Conservation (phyloP, 2,329 filamentous ascomycete species). For the Fusarium haematococcum region DNA sequence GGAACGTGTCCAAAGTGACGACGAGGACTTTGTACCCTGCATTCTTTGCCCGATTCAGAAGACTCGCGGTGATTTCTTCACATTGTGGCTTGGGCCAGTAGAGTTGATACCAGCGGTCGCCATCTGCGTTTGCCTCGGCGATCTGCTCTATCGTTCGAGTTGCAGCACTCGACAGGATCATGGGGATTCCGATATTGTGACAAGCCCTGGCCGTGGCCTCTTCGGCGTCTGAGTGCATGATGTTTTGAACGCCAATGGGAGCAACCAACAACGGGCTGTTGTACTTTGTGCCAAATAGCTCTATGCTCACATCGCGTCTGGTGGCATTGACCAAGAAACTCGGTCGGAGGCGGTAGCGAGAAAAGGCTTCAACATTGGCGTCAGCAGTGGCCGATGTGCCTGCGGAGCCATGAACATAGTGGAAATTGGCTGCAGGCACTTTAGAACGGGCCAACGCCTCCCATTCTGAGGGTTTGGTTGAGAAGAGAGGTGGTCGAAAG, state of each 20-base stretch:
- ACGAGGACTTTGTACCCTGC: conserved; percentile 74
- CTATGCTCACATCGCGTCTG: conserved; percentile 61
- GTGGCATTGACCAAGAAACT: conserved; percentile 60
- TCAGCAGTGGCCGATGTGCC: conserved; percentile 71
- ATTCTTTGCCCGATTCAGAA: conserved; percentile 71
- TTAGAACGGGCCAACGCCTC: conserved; percentile 33
- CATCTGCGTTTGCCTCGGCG: conserved; percentile 66
- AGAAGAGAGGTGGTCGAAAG: conserved; percentile 34
- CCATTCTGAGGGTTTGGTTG: conserved; percentile 38
- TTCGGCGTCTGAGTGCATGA: conserved; percentile 75
- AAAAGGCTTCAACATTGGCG: conserved; percentile 69
- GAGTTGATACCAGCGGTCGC: conserved; percentile 77
- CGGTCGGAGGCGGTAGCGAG: conserved; percentile 64
- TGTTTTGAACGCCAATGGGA: conserved; percentile 76
- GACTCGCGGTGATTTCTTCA: conserved; percentile 72
- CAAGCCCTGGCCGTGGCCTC: conserved; percentile 73
- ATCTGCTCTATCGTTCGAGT: conserved; percentile 75
- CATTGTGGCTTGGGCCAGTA: conserved; percentile 73
- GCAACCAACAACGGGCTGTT: conserved; percentile 67
- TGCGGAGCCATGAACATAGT: conserved; percentile 72
- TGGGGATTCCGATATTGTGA: conserved; percentile 70
- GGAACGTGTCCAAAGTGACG: conserved; percentile 79
- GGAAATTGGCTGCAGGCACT: conserved; percentile 53
- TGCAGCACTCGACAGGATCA: conserved; percentile 75
- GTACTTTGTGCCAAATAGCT: conserved; percentile 64